A percentile compares a stretch with the other conserved stretches of the same genome.
Evolutionary conservation across 108 stramenopile species (phyloP).

Genomic region (Skeletonema potamos): DNA sequence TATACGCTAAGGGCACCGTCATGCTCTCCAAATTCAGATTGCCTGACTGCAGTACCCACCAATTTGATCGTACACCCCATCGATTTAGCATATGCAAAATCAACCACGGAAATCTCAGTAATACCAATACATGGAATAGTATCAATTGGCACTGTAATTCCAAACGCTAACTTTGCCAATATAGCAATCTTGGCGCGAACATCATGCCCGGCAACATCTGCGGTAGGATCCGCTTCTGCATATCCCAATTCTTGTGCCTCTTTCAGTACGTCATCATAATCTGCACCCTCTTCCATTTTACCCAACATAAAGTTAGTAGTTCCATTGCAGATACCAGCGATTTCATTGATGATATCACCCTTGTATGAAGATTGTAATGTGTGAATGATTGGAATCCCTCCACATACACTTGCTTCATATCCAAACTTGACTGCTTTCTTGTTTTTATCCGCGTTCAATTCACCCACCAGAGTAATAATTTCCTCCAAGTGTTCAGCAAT

Average conservation of each 20-base stretch:
- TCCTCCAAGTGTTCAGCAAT: slow-evolving; percentile 73
- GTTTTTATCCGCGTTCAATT: slow-evolving; percentile 6
- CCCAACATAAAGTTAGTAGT: slow-evolving; percentile 88
- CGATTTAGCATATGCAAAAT: slow-evolving; percentile 85
- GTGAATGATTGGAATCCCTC: slow-evolving; percentile 85
- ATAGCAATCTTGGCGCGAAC: slow-evolving; percentile 91
- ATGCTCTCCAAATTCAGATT: slow-evolving; percentile 56
- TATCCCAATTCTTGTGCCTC: slow-evolving; percentile 84
- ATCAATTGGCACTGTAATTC: slow-evolving; percentile 65
- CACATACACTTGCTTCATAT: slow-evolving; percentile 86
- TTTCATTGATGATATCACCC: slow-evolving; percentile 69
- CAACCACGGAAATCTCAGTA: slow-evolving; percentile 62
- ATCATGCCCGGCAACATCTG: slow-evolving; percentile 91
- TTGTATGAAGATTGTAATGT: slow-evolving; percentile 63
- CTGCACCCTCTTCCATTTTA: slow-evolving; percentile 62
- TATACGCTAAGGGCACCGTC: slow-evolving; percentile 75
- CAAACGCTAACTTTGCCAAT: slow-evolving; percentile 89
- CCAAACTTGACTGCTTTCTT: slow-evolving; percentile 46
- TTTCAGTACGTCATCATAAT: slow-evolving; percentile 63
- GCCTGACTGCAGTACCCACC: slow-evolving; percentile 78
- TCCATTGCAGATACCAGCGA: slow-evolving; percentile 83
- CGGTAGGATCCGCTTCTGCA: slow-evolving; percentile 81
- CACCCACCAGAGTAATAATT: slow-evolving; percentile 24
- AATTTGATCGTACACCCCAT: slow-evolving; percentile 93
- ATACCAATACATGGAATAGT: slow-evolving; percentile 83